Evolutionary conservation across 257 asterid genomes (phyloP), one percentile per base, ranked within the genome.

Genomic region (Jaltomata sinuosa): DNA sequence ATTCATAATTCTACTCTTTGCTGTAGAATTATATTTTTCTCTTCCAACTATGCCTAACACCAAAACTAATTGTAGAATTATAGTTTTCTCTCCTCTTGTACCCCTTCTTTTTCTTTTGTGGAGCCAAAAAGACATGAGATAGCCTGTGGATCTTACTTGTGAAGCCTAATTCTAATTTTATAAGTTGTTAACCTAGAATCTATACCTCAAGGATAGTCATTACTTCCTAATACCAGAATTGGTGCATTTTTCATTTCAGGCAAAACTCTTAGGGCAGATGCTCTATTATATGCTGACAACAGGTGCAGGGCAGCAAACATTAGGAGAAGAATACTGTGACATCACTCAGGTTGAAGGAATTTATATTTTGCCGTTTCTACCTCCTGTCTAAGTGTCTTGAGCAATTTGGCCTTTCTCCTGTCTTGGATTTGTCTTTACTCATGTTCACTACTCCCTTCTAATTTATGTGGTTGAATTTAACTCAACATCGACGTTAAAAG

Each of bases 321-420:
- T 97, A 47, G 99, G 99, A 72, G 99, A 97, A 91, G 99, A 97
- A 88, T 97, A 97, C 85, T 97, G 99, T 80, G 99, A 97, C 84
- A 93, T 95, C 85, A 93, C 92, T 82, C 99, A 94, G 98, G 99
- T 96, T 25, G 50, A 67, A 83, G 55, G 81, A 68, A 64, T 54
- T 47, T 68, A 85, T 42, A 4, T 59, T 83, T 85, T 77, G 42
- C 22, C 62, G 25, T 45, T 29, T 49, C 47, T 59, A 12, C 78
- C 19, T 36, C 6, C 18, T 11, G 61, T 6, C 34, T 8, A 65
- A 82, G 74, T 45, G 27, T 82, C 29, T 40, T 15, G 55, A 36
- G 53, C 86, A 1, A 57, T 53, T 85, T 87, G 49, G 52, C 61
- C 36, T 86, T 14, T 10, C 65, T 31, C 15, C 3, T 42, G 76